phyloP scores from a whole-genome alignment of 164 flowering plant species.

The Annona cherimola region DNA sequence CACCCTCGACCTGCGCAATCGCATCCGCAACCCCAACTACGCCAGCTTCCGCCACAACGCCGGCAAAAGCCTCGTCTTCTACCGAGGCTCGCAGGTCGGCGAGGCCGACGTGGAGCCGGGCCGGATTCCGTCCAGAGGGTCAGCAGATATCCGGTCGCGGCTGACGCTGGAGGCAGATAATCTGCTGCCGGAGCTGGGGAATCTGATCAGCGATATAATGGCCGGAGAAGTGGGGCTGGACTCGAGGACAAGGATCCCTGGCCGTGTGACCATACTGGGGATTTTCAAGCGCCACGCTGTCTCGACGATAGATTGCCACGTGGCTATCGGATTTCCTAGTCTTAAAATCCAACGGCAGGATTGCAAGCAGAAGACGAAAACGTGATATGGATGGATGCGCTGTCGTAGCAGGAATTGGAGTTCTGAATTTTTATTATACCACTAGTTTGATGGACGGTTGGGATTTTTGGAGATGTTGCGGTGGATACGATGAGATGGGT shows the following conservation, averaged over 20 bases:
- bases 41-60: slow-evolving; percentile 35
- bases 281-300: slow-evolving; percentile 30
- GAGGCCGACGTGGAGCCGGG: slow-evolving; percentile 39
- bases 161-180: slow-evolving; percentile 26
- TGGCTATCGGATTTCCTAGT: slow-evolving; percentile 27
- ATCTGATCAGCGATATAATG: slow-evolving; percentile 28
- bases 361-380: slow-evolving; percentile 26
- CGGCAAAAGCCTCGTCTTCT: slow-evolving; percentile 25
- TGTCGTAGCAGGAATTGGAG: background rate
- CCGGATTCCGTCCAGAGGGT: slow-evolving; percentile 28
- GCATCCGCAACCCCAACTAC: slow-evolving; percentile 34
- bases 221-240: slow-evolving; percentile 33
- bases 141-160: slow-evolving; percentile 9
- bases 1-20: slow-evolving; percentile 27
- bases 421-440: background rate
- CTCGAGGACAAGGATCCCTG: slow-evolving; percentile 33
- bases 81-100: slow-evolving; percentile 34
- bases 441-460: background rate
- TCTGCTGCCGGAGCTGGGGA: slow-evolving; percentile 13
- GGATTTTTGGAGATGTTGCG: too few relatives aligned
- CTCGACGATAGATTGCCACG: slow-evolving; percentile 31
- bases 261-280: slow-evolving; percentile 35
- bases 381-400: slow-evolving; percentile 15
- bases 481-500: too few relatives aligned
- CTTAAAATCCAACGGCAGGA: slow-evolving; percentile 27